Evolutionary conservation across 1,139 yeast genomes (phyloP).

Genomic region (Yamadazyma membranifaciens): DNA sequence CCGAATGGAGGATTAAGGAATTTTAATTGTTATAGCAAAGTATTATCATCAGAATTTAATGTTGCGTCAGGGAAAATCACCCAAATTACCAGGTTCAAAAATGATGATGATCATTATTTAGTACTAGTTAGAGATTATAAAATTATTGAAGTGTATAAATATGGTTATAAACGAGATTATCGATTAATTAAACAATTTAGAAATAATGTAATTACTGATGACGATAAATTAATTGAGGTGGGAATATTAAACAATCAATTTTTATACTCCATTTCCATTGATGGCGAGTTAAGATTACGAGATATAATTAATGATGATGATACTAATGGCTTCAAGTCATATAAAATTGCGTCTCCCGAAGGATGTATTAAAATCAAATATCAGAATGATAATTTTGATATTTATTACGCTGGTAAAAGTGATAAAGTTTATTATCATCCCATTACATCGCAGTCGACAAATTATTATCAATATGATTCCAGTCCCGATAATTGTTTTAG

Average conservation of each 20-base stretch:
- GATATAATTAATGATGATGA: constrained; percentile 44
- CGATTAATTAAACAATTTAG: constrained; percentile 39
- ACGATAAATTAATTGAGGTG: constrained; percentile 22
- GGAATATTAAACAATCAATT: constrained; percentile 30
- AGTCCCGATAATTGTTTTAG: not conserved
- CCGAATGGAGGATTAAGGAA: constrained; percentile 7
- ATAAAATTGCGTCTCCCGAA: constrained; percentile 34
- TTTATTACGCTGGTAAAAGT: not conserved
- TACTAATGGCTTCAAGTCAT: constrained; percentile 27
- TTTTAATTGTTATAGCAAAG: not conserved
- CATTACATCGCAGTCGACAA: not conserved
- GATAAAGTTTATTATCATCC: not conserved
- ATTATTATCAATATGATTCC: not conserved
- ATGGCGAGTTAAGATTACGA: constrained; percentile 44
- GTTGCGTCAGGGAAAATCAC: constrained; percentile 5
- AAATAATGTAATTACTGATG: constrained; percentile 18
- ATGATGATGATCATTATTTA: constrained; percentile 21
- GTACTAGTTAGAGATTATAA: constrained; percentile 30
- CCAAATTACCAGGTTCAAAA: constrained; percentile 7
- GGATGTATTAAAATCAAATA: constrained; percentile 35
- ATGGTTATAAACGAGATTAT: constrained; percentile 12
- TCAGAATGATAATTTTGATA: constrained; percentile 29
- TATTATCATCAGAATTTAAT: constrained; percentile 7
- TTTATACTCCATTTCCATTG: constrained; percentile 44
- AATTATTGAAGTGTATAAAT: constrained; percentile 30